Percentiles rank a stretch among this genome's conserved stretches.
phyloP scores from a whole-genome alignment of 148 eudicot genomes.

The Dianthus caryophyllus region DNA sequence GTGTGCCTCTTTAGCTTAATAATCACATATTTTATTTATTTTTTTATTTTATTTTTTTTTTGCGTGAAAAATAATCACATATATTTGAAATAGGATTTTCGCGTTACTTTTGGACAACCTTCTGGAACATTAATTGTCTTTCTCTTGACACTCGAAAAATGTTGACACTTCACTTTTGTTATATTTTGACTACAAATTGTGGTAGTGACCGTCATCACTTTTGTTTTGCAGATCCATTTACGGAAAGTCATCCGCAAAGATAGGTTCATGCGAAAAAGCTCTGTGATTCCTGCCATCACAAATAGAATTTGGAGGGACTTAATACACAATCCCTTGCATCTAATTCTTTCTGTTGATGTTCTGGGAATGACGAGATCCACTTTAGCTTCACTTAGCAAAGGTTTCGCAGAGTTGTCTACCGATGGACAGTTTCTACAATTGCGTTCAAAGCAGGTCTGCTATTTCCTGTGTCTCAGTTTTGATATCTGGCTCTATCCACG shows the following conservation, averaged over 20 bases:
- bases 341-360: slow-evolving; percentile 90
- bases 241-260: slow-evolving; percentile 88
- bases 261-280: slow-evolving; percentile 94
- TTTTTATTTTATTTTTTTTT: no score
- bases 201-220: slow-evolving; percentile 6
- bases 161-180: not conserved
- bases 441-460: slow-evolving; percentile 84
- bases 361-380: slow-evolving; percentile 98
- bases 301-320: slow-evolving; percentile 93
- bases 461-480: slow-evolving; percentile 1
- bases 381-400: slow-evolving; percentile 90
- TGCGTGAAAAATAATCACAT: no score
- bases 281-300: slow-evolving; percentile 81
- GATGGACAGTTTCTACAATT: slow-evolving; percentile 96
- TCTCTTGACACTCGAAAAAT: not conserved
- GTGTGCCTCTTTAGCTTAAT: slow-evolving; percentile 32
- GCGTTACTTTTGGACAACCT: no score
- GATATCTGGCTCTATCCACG: not conserved
- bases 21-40: no score
- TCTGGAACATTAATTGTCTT: no score
- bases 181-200: not conserved
- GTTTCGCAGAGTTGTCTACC: slow-evolving; percentile 97
- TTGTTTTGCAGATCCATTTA: slow-evolving; percentile 66
- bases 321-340: slow-evolving; percentile 90
- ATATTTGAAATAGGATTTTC: no score